A percentile compares a stretch with the other conserved stretches of the same genome.
phyloP scores from a whole-genome alignment of 257 asterid genomes.

The Anisodus tanguticus region DNA sequence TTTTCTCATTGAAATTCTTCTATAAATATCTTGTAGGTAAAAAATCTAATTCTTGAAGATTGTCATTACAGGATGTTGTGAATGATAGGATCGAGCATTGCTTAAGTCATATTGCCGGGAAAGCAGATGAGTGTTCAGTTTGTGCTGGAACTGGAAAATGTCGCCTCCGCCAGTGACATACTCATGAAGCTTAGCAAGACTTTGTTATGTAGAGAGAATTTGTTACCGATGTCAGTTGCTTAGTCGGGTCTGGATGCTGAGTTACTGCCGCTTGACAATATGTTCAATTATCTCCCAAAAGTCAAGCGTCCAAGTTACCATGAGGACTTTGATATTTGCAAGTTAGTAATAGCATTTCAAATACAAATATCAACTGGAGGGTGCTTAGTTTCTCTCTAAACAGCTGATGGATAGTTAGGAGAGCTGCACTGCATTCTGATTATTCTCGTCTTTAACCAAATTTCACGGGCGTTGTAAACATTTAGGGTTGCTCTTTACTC shows the following conservation, averaged over 20 bases:
- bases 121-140: constrained; percentile 82
- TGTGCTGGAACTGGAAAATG: constrained; percentile 96
- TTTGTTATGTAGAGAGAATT: not conserved
- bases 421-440: not conserved
- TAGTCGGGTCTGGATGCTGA: not conserved
- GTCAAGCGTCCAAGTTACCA: not conserved
- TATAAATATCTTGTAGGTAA: not conserved
- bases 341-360: not conserved
- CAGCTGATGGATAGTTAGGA: not conserved
- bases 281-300: not conserved
- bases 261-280: not conserved
- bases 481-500: not conserved
- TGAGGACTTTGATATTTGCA: not conserved
- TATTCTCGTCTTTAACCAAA: not conserved
- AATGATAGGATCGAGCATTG: constrained; percentile 84
- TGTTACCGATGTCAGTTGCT: not conserved
- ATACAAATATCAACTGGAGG: not conserved
- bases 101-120: constrained; percentile 83
- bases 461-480: not conserved
- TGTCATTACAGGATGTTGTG: constrained; percentile 75
- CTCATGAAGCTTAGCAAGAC: not conserved
- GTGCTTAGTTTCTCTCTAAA: not conserved
- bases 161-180: constrained; percentile 34
- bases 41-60: not conserved
- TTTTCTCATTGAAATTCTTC: not conserved